phyloP scores from a whole-genome alignment of 495 filamentous ascomycete genomes.

The Aeminium ludgeri region DNA sequence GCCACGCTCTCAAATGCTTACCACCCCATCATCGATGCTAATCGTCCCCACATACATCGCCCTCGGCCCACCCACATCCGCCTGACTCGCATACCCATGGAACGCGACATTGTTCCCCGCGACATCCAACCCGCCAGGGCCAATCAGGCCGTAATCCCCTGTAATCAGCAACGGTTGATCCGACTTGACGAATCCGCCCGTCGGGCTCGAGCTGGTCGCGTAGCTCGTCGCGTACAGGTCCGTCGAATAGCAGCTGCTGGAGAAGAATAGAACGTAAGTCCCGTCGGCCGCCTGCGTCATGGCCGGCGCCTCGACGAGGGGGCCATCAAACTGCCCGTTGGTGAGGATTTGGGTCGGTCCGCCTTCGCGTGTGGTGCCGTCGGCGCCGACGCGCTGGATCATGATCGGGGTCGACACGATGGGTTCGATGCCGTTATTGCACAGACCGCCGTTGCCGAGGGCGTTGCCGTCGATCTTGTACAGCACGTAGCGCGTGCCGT shows the following conservation, averaged over 20 bases:
- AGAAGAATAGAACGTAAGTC: conserved; percentile 45
- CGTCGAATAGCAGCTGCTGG: conserved; percentile 23
- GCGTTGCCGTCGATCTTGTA: conserved; percentile 50
- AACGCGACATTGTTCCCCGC: neutral
- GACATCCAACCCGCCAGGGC: conserved; percentile 6
- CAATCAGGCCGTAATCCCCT: conserved; percentile 3
- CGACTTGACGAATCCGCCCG: conserved; percentile 8
- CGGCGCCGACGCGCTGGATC: conserved; percentile 36
- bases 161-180: conserved; percentile 7
- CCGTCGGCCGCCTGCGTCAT: conserved; percentile 29
- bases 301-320: conserved; percentile 45
- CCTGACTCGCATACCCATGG: too few relatives aligned
- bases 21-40: too few relatives aligned
- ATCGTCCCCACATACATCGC: too few relatives aligned
- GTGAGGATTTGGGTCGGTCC: conserved; percentile 37
- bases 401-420: conserved; percentile 39
- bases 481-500: conserved; percentile 38
- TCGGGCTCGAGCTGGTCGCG: conserved; percentile 10
- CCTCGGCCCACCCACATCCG: too few relatives aligned
- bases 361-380: conserved; percentile 37
- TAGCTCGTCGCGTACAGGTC: conserved; percentile 14
- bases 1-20: too few relatives aligned
- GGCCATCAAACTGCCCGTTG: conserved; percentile 37
- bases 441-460: conserved; percentile 38
- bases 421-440: conserved; percentile 36